Evolutionary conservation across 805 yeast genomes (phyloP).

Genomic region (Candida montana): DNA sequence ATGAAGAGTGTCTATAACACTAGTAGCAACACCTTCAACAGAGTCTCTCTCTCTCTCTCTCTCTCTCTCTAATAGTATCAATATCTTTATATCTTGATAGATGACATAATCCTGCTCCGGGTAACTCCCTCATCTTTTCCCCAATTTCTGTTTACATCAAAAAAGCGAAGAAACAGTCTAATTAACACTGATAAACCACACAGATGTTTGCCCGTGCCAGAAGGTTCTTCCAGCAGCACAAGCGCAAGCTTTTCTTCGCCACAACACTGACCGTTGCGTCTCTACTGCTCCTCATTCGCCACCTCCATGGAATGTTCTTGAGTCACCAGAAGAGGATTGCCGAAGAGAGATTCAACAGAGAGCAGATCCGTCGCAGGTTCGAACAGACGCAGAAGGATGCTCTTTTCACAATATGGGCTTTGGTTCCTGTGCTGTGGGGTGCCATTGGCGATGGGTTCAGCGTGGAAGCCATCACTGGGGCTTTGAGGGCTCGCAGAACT

Average conservation of each 20-base stretch:
- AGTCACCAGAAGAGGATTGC: slow-evolving; percentile 47
- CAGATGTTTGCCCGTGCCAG: slow-evolving; percentile 21
- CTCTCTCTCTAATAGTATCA: no score
- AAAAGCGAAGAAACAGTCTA: no score
- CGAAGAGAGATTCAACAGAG: slow-evolving; percentile 56
- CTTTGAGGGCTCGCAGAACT: slow-evolving; percentile 57
- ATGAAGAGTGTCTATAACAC: no score
- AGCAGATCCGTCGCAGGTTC: slow-evolving; percentile 74
- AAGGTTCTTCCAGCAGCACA: slow-evolving; percentile 38
- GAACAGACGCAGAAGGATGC: slow-evolving; percentile 92
- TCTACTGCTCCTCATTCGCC: slow-evolving; percentile 38
- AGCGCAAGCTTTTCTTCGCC: slow-evolving; percentile 30
- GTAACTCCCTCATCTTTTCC: background rate
- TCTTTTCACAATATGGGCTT: slow-evolving; percentile 72
- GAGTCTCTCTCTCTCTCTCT: no score
- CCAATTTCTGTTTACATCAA: background rate
- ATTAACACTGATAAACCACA: background rate
- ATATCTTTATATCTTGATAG: no score
- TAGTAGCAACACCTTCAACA: no score
- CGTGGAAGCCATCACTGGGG: slow-evolving; percentile 68
- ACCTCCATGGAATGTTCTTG: slow-evolving; percentile 38
- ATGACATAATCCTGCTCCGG: background rate
- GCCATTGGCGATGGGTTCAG: slow-evolving; percentile 59
- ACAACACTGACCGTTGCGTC: slow-evolving; percentile 28
- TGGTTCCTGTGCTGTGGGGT: slow-evolving; percentile 68